Percentiles rank a stretch among this genome's conserved stretches.
These are phyloP conservation scores for Hapsidospora chrysogenum DNA, from an alignment of 495 filamentous ascomycete genomes.

Conservation along the genomic window DNA sequence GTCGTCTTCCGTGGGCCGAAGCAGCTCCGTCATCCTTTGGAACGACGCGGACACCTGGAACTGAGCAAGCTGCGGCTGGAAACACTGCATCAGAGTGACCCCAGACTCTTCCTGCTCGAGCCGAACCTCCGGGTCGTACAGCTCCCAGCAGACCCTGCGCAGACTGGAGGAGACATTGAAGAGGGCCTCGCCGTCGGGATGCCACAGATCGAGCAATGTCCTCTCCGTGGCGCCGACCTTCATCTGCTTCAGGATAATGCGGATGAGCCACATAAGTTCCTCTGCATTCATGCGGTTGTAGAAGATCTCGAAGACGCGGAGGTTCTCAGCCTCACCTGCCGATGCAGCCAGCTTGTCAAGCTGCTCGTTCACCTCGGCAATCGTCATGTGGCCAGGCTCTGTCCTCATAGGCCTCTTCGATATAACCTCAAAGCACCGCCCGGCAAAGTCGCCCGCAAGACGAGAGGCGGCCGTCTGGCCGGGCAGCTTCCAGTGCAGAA, in stretches of 20 bases:
- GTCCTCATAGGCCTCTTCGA: conserved; percentile 69
- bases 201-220: conserved; percentile 82
- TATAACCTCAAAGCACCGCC: conserved; percentile 69
- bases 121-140: conserved; percentile 58
- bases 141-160: conserved; percentile 87
- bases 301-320: conserved; percentile 63
- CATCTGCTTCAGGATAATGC: conserved; percentile 92
- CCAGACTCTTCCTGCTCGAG: conserved; percentile 61
- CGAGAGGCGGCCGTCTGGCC: conserved; percentile 41
- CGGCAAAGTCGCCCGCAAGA: conserved; percentile 81
- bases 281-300: conserved; percentile 86
- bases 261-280: conserved; percentile 85
- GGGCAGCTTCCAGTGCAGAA: conserved; percentile 90
- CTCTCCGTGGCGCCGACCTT: conserved; percentile 94
- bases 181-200: conserved; percentile 77
- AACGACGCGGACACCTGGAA: conserved; percentile 77
- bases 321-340: conserved; percentile 65
- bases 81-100: conserved; percentile 81
- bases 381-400: conserved; percentile 57
- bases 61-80: conserved; percentile 90
- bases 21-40: conserved; percentile 59
- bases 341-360: conserved; percentile 64
- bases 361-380: conserved; percentile 77
- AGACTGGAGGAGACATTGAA: conserved; percentile 88
- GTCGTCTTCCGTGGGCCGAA: conserved; percentile 53